Evolutionary conservation across 2,329 filamentous ascomycete genomes (phyloP), one percentile per base, ranked within the genome.

Genomic region (Penicillium sp.): DNA sequence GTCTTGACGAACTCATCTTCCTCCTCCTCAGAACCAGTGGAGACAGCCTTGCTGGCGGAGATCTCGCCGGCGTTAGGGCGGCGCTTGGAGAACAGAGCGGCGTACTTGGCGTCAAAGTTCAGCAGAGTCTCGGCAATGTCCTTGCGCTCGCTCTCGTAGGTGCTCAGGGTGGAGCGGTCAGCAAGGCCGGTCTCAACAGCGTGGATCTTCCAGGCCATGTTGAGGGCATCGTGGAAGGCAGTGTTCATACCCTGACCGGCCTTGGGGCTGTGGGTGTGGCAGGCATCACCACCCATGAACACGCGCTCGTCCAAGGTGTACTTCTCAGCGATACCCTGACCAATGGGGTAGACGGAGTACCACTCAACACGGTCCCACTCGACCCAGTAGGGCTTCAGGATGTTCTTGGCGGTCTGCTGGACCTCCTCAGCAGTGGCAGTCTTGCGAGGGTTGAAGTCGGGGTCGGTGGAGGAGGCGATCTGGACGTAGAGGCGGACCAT

Each of bases 181-280:
- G 92, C 91, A 66, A 96, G 91, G 13, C 92, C 92, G 27, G 84
- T 83, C 73, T 96, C 92, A 10, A 97, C 94, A 37, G 90, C 87
- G 72, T 96, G 93, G 53, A 97, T 90, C 80, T 98, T 98, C 93
- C 93, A 98, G 7, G 93, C 93, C 41, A 98, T 82, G 75, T 97
- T 98, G 60, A 92, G 85, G 0, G 92, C 92, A 68, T 83, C 81
- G 50, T 83, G 75, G 75, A 84, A 84, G 22, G 85, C 81, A 63
- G 84, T 85, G 77, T 85, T 85, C 83, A 85, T 87, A 58, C 85
- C 85, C 68, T 88, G 85, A 16, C 85, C 85, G 14, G 85, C 85
- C 74, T 88, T 88, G 55, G 85, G 85, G 65, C 78, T 81, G 72
- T 88, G 85, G 2, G 85, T 88, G 72, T 88, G 85, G 75, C 85